These are phyloP conservation scores for Strigomonas galati DNA, from an alignment of 208 protist species.

Conservation along the genomic window DNA sequence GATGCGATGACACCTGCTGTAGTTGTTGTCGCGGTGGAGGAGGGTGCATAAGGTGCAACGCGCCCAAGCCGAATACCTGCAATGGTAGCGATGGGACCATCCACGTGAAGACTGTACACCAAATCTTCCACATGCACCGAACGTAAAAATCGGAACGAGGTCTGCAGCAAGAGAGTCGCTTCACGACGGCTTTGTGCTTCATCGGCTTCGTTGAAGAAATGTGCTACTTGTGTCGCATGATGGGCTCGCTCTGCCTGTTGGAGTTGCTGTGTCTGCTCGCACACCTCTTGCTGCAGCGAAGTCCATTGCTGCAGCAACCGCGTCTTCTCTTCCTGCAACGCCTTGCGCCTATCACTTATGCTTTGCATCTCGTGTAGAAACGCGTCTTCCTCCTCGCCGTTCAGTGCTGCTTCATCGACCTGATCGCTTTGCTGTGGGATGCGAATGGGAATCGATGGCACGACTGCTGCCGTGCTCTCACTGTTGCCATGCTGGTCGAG, in stretches of 20 bases:
- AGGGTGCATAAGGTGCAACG: constrained; percentile 17
- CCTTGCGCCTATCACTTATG: constrained; percentile 14
- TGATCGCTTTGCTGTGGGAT: no score
- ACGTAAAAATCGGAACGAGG: constrained; percentile 22
- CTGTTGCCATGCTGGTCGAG: background rate
- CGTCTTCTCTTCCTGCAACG: background rate
- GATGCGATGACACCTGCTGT: no score
- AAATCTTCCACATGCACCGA: constrained; percentile 32
- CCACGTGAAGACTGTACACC: constrained; percentile 53
- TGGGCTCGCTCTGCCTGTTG: constrained; percentile 16
- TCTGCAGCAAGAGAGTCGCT: background rate
- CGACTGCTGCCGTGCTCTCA: no score
- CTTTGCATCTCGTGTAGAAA: constrained; percentile 12
- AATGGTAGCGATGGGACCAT: constrained; percentile 47
- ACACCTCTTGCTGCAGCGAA: background rate
- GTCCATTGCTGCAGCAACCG: background rate
- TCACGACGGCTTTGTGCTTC: background rate
- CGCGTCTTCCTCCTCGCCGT: background rate
- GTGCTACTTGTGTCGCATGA: background rate
- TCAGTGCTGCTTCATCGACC: no score
- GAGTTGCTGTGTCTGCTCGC: background rate
- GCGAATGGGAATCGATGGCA: no score
- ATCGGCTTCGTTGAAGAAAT: background rate
- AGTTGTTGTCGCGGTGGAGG: background rate
- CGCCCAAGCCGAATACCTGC: constrained; percentile 61